These are phyloP conservation scores for Mortierella sp. DNA, from an alignment of 371 early-diverging fungal species.

Conservation along the genomic window DNA sequence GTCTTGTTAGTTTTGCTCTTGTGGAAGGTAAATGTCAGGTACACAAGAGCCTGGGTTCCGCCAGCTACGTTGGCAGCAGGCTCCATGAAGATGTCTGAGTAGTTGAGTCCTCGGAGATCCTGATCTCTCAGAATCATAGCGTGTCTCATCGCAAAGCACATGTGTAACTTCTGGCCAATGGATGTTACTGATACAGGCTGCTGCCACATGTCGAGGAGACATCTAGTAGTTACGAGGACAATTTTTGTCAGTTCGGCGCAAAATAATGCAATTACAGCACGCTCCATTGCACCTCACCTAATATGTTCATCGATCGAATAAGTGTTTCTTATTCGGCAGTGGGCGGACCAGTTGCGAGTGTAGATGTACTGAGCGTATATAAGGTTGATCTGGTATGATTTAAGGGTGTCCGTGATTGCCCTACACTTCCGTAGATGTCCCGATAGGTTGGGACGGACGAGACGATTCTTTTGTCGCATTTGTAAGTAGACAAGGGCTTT, in stretches of 20 bases:
- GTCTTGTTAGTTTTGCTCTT: constrained; percentile 8
- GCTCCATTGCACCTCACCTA: not conserved
- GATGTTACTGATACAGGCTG: constrained; percentile 2
- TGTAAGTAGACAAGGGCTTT: constrained; percentile 2
- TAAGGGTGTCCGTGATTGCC: not conserved
- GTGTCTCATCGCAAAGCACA: constrained; percentile 3
- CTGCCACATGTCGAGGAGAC: not conserved
- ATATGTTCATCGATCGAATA: constrained; percentile 1
- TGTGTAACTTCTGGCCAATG: not conserved
- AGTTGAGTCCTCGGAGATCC: constrained; percentile 9
- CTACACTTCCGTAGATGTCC: not conserved
- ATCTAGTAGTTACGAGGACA: not conserved
- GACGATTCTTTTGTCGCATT: not conserved
- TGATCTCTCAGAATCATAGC: constrained; percentile 17
- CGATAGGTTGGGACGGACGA: not conserved
- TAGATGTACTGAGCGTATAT: not conserved
- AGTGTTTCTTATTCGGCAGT: constrained; percentile 1
- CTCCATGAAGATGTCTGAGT: constrained; percentile 16
- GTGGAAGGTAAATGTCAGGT: constrained; percentile 2
- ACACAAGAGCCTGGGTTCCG: constrained; percentile 5
- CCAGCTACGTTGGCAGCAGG: not conserved
- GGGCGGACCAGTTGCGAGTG: not conserved
- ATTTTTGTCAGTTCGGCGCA: not conserved
- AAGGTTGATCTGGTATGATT: not conserved
- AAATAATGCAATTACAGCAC: not conserved